phyloP scores from a whole-genome alignment of 305 asterid species.

The Striga hermonthica region DNA sequence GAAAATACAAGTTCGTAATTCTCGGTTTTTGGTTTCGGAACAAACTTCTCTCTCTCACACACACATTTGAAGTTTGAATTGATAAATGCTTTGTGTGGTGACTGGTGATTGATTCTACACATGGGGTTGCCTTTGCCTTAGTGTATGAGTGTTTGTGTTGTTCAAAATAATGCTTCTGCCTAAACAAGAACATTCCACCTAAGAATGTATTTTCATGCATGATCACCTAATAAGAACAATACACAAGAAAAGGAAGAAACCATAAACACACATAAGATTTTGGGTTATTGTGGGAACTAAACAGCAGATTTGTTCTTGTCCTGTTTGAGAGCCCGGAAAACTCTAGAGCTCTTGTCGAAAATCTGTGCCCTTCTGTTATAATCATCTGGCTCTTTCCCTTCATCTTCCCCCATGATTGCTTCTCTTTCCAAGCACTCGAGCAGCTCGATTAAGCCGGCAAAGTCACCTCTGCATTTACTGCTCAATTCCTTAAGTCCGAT shows the following conservation, averaged over 20 bases:
- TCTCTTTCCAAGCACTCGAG: constrained; percentile 79
- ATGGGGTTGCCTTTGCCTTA: no score
- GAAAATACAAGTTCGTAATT: no score
- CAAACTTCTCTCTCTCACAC: no score
- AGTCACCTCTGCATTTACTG: constrained; percentile 39
- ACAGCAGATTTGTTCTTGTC: constrained; percentile 9
- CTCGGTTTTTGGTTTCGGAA: no score
- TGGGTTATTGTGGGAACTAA: not conserved
- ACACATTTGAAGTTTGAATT: no score
- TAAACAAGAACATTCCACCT: no score
- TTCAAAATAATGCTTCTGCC: no score
- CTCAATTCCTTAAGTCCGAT: constrained; percentile 32
- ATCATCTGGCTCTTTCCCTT: constrained; percentile 69
- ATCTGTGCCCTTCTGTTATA: constrained; percentile 74
- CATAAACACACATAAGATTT: no score
- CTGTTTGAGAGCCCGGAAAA: constrained; percentile 67
- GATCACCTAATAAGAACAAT: no score
- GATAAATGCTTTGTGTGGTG: not conserved
- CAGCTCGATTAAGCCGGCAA: constrained; percentile 52
- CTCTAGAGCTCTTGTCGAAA: constrained; percentile 54
- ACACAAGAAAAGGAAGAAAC: no score
- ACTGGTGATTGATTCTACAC: not conserved
- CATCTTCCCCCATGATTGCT: constrained; percentile 86
- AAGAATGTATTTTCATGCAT: no score
- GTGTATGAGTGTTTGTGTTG: no score